Conservation (phyloP, 202 grass and related monocot species). For the Cymbopogon flexuosus region DNA sequence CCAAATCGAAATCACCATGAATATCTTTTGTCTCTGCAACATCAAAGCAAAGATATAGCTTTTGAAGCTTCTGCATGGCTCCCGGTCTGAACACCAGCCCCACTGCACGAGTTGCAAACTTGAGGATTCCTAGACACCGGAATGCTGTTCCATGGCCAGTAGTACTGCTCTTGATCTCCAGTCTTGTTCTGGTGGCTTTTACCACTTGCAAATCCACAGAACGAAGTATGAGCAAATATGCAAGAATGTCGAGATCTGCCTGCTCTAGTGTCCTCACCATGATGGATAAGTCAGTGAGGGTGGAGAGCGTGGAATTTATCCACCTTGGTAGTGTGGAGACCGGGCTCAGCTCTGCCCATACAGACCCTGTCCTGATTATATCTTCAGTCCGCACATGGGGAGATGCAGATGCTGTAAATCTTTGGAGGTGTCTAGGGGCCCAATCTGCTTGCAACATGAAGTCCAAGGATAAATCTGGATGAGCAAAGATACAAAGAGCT, state of each 20-base stretch:
- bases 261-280: not conserved
- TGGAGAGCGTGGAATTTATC: not conserved
- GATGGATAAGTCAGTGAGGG: not conserved
- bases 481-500: not conserved
- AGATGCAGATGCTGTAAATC: not conserved
- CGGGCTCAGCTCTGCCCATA: not conserved
- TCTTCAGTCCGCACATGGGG: not conserved
- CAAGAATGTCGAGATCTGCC: not conserved
- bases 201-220: not conserved
- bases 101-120: not conserved
- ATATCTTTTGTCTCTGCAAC: not conserved
- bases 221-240: not conserved
- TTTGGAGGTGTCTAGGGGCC: not conserved
- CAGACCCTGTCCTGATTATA: not conserved
- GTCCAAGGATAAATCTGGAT: not conserved
- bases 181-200: not conserved
- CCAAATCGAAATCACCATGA: not conserved
- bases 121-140: not conserved
- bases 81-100: not conserved
- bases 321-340: conserved; percentile 2
- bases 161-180: not conserved
- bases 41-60: not conserved
- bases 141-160: not conserved
- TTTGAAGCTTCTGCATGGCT: conserved; percentile 5
- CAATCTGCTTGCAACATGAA: not conserved